phyloP scores from a whole-genome alignment of 108 stramenopile species.

The Licmophora abbreviata region DNA sequence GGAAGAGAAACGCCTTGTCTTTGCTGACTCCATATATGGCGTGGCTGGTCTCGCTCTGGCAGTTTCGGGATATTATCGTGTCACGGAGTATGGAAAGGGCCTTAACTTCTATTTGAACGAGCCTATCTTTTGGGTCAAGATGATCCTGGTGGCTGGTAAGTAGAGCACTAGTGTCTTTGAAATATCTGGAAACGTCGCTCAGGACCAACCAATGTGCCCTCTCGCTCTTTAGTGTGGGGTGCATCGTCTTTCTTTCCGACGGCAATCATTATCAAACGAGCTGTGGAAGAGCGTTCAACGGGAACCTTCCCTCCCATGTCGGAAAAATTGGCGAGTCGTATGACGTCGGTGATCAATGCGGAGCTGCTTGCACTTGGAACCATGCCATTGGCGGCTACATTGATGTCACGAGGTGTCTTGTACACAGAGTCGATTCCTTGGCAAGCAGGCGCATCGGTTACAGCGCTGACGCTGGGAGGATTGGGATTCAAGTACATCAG shows the following conservation, averaged over 20 bases:
- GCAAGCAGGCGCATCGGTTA: constrained; percentile 31
- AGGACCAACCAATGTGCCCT: too few species aligned
- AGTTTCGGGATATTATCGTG: constrained; percentile 55
- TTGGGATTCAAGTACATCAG: constrained; percentile 60
- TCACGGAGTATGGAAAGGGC: constrained; percentile 58
- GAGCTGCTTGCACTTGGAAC: constrained; percentile 30
- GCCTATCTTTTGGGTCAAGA: constrained; percentile 80
- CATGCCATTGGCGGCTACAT: constrained; percentile 44
- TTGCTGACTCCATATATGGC: constrained; percentile 51
- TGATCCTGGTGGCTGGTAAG: constrained; percentile 52
- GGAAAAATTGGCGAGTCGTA: constrained; percentile 26
- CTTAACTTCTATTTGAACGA: constrained; percentile 71
- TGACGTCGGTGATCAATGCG: constrained; percentile 38
- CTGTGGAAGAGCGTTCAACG: constrained; percentile 21
- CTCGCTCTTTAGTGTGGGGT: too few species aligned
- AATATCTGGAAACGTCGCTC: too few species aligned
- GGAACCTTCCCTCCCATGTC: constrained; percentile 27
- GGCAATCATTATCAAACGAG: constrained; percentile 38
- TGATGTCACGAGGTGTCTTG: constrained; percentile 52
- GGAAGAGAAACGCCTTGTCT: constrained; percentile 42
- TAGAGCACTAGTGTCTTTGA: too few species aligned
- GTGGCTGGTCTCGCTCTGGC: constrained; percentile 31
- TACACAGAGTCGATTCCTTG: constrained; percentile 33
- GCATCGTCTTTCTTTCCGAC: constrained; percentile 48
- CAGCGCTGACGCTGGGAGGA: constrained; percentile 31